These are phyloP conservation scores for Fusarium incarnatum DNA, from an alignment of 2,329 filamentous ascomycete species.

Conservation along the genomic window DNA sequence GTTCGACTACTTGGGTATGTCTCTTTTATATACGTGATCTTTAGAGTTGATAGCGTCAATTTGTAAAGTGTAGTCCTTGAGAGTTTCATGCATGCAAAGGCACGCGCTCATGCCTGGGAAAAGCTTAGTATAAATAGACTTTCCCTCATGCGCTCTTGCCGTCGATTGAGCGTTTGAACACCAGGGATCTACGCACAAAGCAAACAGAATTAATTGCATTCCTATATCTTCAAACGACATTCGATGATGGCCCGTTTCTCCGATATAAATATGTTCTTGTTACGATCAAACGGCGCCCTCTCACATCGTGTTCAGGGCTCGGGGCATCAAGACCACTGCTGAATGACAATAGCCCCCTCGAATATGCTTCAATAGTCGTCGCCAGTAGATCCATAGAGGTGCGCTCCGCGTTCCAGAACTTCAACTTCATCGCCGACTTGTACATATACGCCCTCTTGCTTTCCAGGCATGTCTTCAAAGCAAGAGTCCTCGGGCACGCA, in stretches of 20 bases:
- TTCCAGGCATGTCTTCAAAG: slow-evolving; percentile 13
- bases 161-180: neutral
- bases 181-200: neutral
- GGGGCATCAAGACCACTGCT: neutral
- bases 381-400: slow-evolving; percentile 46
- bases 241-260: neutral
- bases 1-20: neutral
- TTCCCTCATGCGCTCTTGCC: neutral
- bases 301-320: too few species aligned
- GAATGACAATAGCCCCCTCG: neutral
- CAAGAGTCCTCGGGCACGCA: slow-evolving; percentile 45
- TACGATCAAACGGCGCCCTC: neutral
- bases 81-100: neutral
- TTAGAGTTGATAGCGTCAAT: neutral
- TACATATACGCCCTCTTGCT: slow-evolving; percentile 24
- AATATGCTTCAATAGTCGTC: slow-evolving; percentile 35
- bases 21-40: neutral
- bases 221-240: neutral
- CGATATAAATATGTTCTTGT: neutral
- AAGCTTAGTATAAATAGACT: neutral
- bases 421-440: slow-evolving; percentile 47
- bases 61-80: neutral
- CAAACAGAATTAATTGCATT: neutral
- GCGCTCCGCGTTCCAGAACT: slow-evolving; percentile 44
- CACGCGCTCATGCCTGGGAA: neutral